These are phyloP conservation scores for Russula sp. DNA, from an alignment of 768 basidiomycete species.

Conservation along the genomic window DNA sequence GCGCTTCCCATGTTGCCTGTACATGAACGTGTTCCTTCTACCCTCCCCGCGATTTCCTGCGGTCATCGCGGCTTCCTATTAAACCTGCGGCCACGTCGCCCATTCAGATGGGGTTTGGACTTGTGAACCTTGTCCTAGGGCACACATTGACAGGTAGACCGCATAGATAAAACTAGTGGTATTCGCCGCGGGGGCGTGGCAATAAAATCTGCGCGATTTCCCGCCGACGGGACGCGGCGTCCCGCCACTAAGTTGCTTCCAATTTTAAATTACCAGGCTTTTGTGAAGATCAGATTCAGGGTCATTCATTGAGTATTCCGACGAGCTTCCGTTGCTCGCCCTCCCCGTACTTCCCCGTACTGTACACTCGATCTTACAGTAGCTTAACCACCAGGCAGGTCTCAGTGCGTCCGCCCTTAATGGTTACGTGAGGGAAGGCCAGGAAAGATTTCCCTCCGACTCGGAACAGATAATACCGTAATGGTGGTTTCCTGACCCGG, in stretches of 20 bases:
- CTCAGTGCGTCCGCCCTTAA: not conserved
- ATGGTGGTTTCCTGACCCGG: not conserved
- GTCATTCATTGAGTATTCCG: not conserved
- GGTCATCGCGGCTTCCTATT: not conserved
- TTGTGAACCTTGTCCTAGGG: not conserved
- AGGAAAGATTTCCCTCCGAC: not conserved
- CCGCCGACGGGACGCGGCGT: not conserved
- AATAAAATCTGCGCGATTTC: not conserved
- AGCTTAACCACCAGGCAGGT: not conserved
- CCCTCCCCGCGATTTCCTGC: not conserved
- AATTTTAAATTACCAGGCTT: slow-evolving; percentile 11
- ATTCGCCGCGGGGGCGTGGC: not conserved
- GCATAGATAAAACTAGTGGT: not conserved
- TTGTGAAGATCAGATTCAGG: not conserved
- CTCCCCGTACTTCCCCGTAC: no score
- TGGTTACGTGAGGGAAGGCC: not conserved
- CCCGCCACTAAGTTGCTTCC: not conserved
- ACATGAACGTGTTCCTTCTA: not conserved
- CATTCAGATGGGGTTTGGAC: not conserved
- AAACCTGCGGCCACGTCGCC: not conserved
- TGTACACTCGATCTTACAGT: not conserved
- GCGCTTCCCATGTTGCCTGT: slow-evolving; percentile 1
- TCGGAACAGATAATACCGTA: not conserved
- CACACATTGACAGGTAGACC: not conserved
- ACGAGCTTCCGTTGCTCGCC: not conserved